These are phyloP conservation scores for Phaeosphaeria sp. DNA, from an alignment of 2,329 filamentous ascomycete species.

Conservation along the genomic window DNA sequence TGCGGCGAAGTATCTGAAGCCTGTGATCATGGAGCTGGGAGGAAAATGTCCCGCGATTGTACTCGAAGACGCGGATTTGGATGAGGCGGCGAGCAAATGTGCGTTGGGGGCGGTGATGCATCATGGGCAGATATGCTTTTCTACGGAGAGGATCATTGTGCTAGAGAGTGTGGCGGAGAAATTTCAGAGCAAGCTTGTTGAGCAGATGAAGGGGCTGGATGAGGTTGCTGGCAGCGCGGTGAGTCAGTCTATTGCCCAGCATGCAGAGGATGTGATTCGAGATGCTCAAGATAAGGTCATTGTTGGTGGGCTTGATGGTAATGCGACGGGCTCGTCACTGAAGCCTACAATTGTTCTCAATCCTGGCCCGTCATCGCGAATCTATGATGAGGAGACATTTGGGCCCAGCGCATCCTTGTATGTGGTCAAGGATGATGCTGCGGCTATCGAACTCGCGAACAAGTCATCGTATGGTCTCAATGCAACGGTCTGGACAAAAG, in stretches of 20 bases:
- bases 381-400: slow-evolving; percentile 77
- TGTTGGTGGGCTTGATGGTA: slow-evolving; percentile 47
- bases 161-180: slow-evolving; percentile 58
- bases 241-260: slow-evolving; percentile 33
- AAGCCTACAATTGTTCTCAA: slow-evolving; percentile 69
- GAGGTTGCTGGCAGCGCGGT: slow-evolving; percentile 47
- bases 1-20: slow-evolving; percentile 77
- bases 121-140: slow-evolving; percentile 81
- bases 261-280: slow-evolving; percentile 54
- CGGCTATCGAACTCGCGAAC: slow-evolving; percentile 77
- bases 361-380: slow-evolving; percentile 70
- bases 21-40: slow-evolving; percentile 78
- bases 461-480: slow-evolving; percentile 78
- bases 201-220: slow-evolving; percentile 51
- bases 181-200: slow-evolving; percentile 57
- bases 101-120: slow-evolving; percentile 25
- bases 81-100: slow-evolving; percentile 27
- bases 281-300: slow-evolving; percentile 62
- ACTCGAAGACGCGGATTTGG: slow-evolving; percentile 73
- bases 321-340: slow-evolving; percentile 52
- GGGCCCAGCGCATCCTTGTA: slow-evolving; percentile 74
- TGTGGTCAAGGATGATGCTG: slow-evolving; percentile 69
- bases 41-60: slow-evolving; percentile 81
- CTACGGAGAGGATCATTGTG: slow-evolving; percentile 75
- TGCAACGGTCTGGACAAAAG: slow-evolving; percentile 71